Evolutionary conservation across 2,329 filamentous ascomycete genomes (phyloP).

Genomic region (Penicillium hordei): DNA sequence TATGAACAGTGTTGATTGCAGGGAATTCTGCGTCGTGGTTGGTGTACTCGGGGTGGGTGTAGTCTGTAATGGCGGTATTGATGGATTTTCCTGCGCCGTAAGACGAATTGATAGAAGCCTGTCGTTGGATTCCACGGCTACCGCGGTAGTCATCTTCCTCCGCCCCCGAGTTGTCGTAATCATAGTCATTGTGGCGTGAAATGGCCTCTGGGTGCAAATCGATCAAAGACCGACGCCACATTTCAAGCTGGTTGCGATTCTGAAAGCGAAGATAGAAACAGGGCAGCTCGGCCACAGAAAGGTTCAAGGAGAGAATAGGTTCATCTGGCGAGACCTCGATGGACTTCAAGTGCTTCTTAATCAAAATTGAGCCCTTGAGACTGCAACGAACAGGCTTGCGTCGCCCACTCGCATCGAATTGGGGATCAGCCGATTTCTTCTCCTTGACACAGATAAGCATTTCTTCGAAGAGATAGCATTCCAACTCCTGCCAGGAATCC

Average conservation of each 20-base stretch:
- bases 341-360: constrained; percentile 95
- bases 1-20: constrained; percentile 72
- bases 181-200: constrained; percentile 71
- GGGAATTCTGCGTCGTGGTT: constrained; percentile 56
- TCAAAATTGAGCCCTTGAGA: constrained; percentile 93
- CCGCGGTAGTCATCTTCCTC: constrained; percentile 83
- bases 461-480: constrained; percentile 95
- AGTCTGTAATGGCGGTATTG: constrained; percentile 88
- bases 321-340: constrained; percentile 74
- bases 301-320: constrained; percentile 79
- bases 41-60: constrained; percentile 83
- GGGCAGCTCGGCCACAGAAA: constrained; percentile 88
- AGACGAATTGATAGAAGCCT: constrained; percentile 78
- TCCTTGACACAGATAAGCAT: constrained; percentile 99
- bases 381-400: constrained; percentile 75
- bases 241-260: constrained; percentile 73
- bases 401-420: constrained; percentile 63
- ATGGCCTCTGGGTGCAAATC: constrained; percentile 72
- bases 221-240: constrained; percentile 83
- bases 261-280: constrained; percentile 92
- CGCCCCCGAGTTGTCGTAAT: constrained; percentile 74
- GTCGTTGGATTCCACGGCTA: constrained; percentile 59
- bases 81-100: constrained; percentile 80
- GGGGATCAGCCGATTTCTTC: constrained; percentile 66
- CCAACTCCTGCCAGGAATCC: constrained; percentile 93